Conservation (phyloP, 768 basidiomycete genomes). For the Lyophyllum semitale region DNA sequence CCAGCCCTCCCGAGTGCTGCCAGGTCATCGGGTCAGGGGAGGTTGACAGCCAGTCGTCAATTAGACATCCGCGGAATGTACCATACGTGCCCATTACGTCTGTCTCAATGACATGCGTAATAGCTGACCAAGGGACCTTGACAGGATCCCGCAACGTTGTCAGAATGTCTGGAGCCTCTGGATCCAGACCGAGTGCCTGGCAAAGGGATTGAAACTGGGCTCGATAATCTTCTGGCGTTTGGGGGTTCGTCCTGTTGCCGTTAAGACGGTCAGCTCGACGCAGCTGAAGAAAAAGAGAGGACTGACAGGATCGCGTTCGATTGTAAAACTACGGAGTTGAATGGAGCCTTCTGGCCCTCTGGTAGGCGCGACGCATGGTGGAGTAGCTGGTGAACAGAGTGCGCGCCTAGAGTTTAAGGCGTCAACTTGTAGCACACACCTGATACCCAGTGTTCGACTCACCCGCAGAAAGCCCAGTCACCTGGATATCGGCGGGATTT, state of each 20-base stretch:
- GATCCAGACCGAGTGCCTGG: conserved; percentile 54
- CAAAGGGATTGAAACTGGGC: conserved; percentile 69
- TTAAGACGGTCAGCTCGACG: background rate
- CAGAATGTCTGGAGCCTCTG: conserved; percentile 50
- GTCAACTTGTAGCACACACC: too few species aligned
- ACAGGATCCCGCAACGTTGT: conserved; percentile 48
- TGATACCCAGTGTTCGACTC: too few species aligned
- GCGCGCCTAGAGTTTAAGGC: too few species aligned
- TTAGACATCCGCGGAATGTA: conserved; percentile 70
- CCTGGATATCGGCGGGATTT: conserved; percentile 57
- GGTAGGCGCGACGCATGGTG: conserved; percentile 70
- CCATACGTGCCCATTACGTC: conserved; percentile 56
- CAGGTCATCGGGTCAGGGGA: conserved; percentile 64
- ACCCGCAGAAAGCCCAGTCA: conserved; percentile 78
- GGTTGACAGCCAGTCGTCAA: conserved; percentile 57
- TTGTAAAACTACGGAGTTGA: conserved; percentile 65
- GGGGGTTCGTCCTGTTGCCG: conserved; percentile 49
- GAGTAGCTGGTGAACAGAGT: conserved; percentile 75
- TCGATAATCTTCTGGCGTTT: conserved; percentile 57
- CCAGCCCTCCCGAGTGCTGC: conserved; percentile 65
- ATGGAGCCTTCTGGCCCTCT: conserved; percentile 56
- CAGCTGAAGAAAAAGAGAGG: background rate
- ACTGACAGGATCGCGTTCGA: conserved; percentile 75
- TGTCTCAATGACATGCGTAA: conserved; percentile 61
- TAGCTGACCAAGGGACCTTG: conserved; percentile 46